A percentile compares a stretch with the other conserved stretches of the same genome.
phyloP scores from a whole-genome alignment of 208 protist species.

The Crithidia mellificae region DNA sequence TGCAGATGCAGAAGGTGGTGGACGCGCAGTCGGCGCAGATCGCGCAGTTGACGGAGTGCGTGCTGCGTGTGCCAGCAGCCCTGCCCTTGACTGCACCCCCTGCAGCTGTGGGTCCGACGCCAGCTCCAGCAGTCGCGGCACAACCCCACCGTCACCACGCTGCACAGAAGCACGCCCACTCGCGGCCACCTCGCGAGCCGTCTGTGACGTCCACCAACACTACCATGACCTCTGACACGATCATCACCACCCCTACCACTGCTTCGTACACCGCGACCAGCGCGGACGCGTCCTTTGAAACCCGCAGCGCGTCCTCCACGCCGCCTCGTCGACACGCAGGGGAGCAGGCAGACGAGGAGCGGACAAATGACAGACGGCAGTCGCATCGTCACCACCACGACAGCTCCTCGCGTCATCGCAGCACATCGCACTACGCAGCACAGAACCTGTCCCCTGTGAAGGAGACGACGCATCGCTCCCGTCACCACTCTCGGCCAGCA shows the following conservation, averaged over 20 bases:
- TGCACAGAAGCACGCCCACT: neutral
- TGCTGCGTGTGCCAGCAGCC: neutral
- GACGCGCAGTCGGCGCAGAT: slow-evolving; percentile 16
- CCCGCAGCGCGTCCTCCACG: neutral
- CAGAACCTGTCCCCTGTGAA: neutral
- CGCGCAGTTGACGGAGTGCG: slow-evolving; percentile 2
- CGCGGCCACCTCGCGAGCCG: neutral
- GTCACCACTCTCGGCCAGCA: neutral
- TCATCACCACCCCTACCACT: neutral
- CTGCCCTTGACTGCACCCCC: too few relatives aligned
- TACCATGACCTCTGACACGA: too few relatives aligned
- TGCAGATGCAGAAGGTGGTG: slow-evolving; percentile 11
- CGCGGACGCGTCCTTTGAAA: neutral
- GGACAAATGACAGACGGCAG: too few relatives aligned
- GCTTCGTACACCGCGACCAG: neutral
- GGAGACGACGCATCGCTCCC: neutral
- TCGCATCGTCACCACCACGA: too few relatives aligned
- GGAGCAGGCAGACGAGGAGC: too few relatives aligned
- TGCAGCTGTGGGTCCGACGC: too few relatives aligned
- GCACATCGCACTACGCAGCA: neutral
- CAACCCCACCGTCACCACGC: neutral
- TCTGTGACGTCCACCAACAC: neutral
- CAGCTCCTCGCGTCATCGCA: neutral
- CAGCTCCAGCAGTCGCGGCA: neutral
- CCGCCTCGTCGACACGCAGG: too few relatives aligned